Evolutionary conservation across 148 eudicot genomes (phyloP).

Genomic region (Nyssa sinensis): DNA sequence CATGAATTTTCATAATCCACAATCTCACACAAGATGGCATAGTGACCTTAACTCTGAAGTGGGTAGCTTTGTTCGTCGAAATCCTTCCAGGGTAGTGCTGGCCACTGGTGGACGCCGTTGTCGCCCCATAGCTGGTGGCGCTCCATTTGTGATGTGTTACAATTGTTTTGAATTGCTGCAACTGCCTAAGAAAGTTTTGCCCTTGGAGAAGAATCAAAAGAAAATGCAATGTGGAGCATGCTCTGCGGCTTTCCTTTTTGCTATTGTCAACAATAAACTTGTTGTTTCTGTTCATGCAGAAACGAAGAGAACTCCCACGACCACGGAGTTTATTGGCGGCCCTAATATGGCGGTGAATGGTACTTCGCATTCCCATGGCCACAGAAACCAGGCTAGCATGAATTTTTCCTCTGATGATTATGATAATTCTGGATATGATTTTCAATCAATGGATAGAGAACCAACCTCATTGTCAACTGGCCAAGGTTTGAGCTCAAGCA

Average conservation of each 20-base stretch:
- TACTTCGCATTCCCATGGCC: conserved; percentile 23
- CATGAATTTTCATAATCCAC: conserved; percentile 36
- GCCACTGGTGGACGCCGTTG: conserved; percentile 43
- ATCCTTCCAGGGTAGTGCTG: conserved; percentile 46
- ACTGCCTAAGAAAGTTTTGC: conserved; percentile 53
- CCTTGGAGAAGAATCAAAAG: conserved; percentile 39
- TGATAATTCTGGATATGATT: conserved; percentile 69
- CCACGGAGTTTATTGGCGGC: conserved; percentile 28
- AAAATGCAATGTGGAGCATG: conserved; percentile 81
- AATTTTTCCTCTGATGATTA: conserved; percentile 80
- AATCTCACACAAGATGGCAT: conserved; percentile 45
- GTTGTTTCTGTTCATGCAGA: conserved; percentile 42
- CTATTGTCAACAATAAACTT: conserved; percentile 55
- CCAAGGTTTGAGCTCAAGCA: conserved; percentile 43
- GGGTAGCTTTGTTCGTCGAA: conserved; percentile 37
- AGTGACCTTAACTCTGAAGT: conserved; percentile 47
- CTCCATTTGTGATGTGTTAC: conserved; percentile 81
- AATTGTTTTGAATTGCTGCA: conserved; percentile 78
- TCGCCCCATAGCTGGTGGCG: conserved; percentile 74
- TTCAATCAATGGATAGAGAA: conserved; percentile 71
- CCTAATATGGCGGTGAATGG: conserved; percentile 26
- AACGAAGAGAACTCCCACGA: conserved; percentile 25
- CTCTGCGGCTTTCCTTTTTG: conserved; percentile 49
- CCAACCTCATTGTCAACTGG: conserved; percentile 34
- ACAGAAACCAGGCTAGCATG: conserved; percentile 38